Percentiles rank a stretch among this genome's conserved stretches.
These are phyloP conservation scores for Kalaharituber pfeilii DNA, from an alignment of 2,329 filamentous ascomycete genomes.

Conservation along the genomic window DNA sequence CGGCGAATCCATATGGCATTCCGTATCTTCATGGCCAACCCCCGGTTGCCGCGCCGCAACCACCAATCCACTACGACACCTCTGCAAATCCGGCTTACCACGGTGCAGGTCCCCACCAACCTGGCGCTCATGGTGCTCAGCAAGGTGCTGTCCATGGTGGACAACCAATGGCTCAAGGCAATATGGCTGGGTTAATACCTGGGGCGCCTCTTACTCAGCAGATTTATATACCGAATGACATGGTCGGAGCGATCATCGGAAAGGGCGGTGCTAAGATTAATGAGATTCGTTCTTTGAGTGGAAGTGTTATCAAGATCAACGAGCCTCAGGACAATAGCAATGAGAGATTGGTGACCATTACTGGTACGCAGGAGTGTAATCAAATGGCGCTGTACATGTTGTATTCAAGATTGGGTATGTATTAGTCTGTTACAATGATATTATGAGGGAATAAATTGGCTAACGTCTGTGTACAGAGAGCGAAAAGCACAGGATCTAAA, in stretches of 20 bases:
- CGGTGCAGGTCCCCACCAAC: slow-evolving; percentile 61
- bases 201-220: slow-evolving; percentile 87
- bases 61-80: slow-evolving; percentile 66
- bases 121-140: slow-evolving; percentile 42
- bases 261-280: slow-evolving; percentile 99
- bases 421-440: slow-evolving; percentile 12
- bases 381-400: slow-evolving; percentile 99
- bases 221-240: slow-evolving; percentile 98
- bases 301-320: slow-evolving; percentile 99
- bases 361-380: slow-evolving; percentile 94
- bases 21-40: slow-evolving; percentile 56
- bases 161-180: slow-evolving; percentile 41
- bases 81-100: slow-evolving; percentile 52
- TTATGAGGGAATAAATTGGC: not conserved
- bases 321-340: slow-evolving; percentile 98
- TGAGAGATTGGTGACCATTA: slow-evolving; percentile 91
- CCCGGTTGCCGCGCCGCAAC: slow-evolving; percentile 42
- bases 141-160: slow-evolving; percentile 33
- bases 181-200: slow-evolving; percentile 56
- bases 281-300: slow-evolving; percentile 89
- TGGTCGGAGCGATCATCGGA: slow-evolving; percentile 97
- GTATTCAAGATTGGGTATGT: slow-evolving; percentile 85
- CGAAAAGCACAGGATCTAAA: slow-evolving; percentile 55
- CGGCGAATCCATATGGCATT: slow-evolving; percentile 51
- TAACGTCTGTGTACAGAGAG: slow-evolving; percentile 39